Base-by-base conservation (phyloP, 106 monocot species). In the Agapanthus africanus region DNA sequence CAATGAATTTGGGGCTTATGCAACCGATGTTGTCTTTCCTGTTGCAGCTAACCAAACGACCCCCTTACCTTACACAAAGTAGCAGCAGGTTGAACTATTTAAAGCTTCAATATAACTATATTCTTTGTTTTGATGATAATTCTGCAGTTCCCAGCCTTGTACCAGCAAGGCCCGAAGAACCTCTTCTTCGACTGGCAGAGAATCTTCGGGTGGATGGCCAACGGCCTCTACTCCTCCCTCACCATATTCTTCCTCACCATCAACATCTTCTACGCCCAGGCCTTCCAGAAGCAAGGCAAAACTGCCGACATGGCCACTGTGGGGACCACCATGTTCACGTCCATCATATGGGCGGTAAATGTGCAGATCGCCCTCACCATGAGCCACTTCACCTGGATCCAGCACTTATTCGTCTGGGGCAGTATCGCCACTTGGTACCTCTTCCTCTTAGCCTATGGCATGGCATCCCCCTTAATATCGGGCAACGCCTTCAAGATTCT, bases 351-450 rank as follows among this genome's bases (percentile, higher is more conserved):
- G 88, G 71, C 88, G 0, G 88, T 88, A 27, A 84, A 88, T 67
- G 62, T 81, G 60, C 88, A 88, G 71, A 88, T 88, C 16, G 84
- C 84, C 22, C 78, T 88, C 35, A 88, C 73, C 6, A 88, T 81
- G 81, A 88, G 88, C 73, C 88, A 88, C 54, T 88, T 88, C 70
- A 88, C 88, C 0, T 88, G 88, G 88, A 84, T 88, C 63, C 88
- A 84, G 46, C 88, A 88, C 68, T 40, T 75, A 46, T 88, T 88
- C 34, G 81, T 88, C 22, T 88, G 88, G 88, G 84, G 88, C 14
- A 84, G 84, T 66, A 61, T 88, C 10, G 41, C 73, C 22, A 69
- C 88, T 6, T 88, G 84, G 88, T 88, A 88, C 41, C 66, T 84
- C 40, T 88, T 88, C 66, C 66, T 88, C 47, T 54, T 81, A 9